phyloP scores from a whole-genome alignment of 2,329 filamentous ascomycete genomes.

The Tolypocladium guangdongense region DNA sequence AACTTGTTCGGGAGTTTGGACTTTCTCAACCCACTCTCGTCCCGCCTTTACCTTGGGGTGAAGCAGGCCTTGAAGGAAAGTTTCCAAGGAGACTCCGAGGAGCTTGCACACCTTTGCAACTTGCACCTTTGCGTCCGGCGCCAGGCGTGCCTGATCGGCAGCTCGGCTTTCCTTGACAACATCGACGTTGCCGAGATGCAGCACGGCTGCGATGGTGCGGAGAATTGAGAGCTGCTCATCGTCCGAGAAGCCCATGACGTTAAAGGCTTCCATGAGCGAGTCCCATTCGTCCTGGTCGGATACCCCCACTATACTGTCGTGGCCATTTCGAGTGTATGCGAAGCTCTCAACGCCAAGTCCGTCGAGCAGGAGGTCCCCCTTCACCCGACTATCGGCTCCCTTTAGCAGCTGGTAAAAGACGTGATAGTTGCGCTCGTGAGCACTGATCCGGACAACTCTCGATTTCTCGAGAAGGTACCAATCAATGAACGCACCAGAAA shows the following conservation, averaged over 20 bases:
- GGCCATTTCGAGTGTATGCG: slow-evolving; percentile 81
- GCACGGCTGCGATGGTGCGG: slow-evolving; percentile 76
- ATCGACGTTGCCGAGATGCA: slow-evolving; percentile 86
- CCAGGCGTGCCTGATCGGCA: slow-evolving; percentile 79
- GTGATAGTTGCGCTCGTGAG: slow-evolving; percentile 90
- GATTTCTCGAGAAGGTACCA: slow-evolving; percentile 99
- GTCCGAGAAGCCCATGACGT: slow-evolving; percentile 85
- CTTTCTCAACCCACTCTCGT: slow-evolving; percentile 96
- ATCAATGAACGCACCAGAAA: slow-evolving; percentile 92
- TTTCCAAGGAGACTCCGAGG: slow-evolving; percentile 72
- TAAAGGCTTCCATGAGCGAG: slow-evolving; percentile 79
- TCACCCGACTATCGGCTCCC: slow-evolving; percentile 65
- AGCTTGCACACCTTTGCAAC: slow-evolving; percentile 72
- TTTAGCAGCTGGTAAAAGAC: slow-evolving; percentile 92
- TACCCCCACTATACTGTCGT: slow-evolving; percentile 82
- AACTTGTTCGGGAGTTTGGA: slow-evolving; percentile 94
- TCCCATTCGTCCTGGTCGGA: slow-evolving; percentile 90
- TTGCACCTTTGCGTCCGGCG: slow-evolving; percentile 62
- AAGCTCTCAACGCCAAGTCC: slow-evolving; percentile 75
- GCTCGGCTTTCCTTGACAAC: slow-evolving; percentile 85
- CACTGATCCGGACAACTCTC: slow-evolving; percentile 81
- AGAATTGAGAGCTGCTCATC: slow-evolving; percentile 76
- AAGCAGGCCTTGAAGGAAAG: slow-evolving; percentile 78
- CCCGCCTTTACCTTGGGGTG: slow-evolving; percentile 94
- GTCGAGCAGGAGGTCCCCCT: slow-evolving; percentile 65